Conservation (phyloP, 2,329 filamentous ascomycete genomes). For the Escovopsis sp. region DNA sequence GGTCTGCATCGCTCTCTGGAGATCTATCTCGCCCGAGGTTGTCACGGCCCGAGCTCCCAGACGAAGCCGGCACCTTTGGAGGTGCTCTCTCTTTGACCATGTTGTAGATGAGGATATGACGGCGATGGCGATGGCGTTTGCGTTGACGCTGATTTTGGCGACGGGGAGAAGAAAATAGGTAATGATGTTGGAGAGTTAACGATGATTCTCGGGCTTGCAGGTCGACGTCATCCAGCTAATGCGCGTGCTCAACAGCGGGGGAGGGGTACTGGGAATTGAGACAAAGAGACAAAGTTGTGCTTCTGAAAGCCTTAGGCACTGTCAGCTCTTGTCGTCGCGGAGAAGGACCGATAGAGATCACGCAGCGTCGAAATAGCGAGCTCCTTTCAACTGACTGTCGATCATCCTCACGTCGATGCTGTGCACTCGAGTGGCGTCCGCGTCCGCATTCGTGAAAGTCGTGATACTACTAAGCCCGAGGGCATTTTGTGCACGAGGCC, state of each 20-base stretch:
- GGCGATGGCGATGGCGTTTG: background rate
- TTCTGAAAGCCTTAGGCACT: no score
- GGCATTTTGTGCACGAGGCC: no score
- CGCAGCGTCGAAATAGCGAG: no score
- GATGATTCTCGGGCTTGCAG: no score
- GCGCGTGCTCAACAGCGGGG: background rate
- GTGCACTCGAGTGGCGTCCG: no score
- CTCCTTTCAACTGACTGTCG: background rate
- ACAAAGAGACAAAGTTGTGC: no score
- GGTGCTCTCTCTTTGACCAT: slow-evolving; percentile 36
- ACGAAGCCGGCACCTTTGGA: slow-evolving; percentile 28
- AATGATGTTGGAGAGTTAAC: background rate
- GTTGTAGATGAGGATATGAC: slow-evolving; percentile 8
- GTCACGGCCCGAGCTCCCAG: slow-evolving; percentile 20
- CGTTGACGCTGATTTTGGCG: background rate
- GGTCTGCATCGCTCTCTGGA: slow-evolving; percentile 20
- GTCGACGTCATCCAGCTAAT: no score
- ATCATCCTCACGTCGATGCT: background rate
- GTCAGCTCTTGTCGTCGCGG: no score
- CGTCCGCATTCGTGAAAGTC: no score
- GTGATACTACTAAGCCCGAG: no score
- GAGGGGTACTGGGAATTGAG: background rate
- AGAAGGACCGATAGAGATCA: no score
- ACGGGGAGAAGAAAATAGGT: background rate
- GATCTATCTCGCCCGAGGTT: slow-evolving; percentile 12